These are phyloP conservation scores for Hypoxylon sp. DNA, from an alignment of 2,329 filamentous ascomycete genomes.

Conservation along the genomic window DNA sequence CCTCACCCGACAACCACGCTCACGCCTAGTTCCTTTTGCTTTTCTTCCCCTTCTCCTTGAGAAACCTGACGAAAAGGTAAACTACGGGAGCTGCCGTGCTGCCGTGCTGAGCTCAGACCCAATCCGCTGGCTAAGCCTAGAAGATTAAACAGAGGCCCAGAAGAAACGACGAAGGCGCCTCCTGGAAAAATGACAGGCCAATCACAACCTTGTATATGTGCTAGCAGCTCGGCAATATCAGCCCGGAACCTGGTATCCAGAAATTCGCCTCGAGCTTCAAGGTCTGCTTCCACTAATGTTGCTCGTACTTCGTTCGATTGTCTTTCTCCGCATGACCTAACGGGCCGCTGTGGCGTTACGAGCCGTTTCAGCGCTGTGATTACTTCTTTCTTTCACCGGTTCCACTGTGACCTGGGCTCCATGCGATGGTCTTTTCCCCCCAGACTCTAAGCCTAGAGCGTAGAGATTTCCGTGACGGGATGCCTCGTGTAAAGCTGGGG, in stretches of 20 bases:
- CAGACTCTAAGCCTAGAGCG: background rate
- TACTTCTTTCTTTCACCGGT: slow-evolving; percentile 1
- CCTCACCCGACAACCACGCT: background rate
- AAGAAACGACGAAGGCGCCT: background rate
- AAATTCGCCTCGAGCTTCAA: background rate
- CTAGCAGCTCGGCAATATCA: background rate
- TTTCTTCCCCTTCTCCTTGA: background rate
- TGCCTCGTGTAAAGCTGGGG: background rate
- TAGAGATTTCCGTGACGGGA: background rate
- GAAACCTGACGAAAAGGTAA: background rate
- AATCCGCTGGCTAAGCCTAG: background rate
- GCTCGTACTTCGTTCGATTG: background rate
- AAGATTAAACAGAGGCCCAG: background rate
- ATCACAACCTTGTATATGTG: background rate
- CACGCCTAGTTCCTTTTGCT: background rate
- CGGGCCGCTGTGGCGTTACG: background rate
- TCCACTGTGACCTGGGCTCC: background rate
- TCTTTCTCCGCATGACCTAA: background rate
- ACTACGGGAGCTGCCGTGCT: background rate
- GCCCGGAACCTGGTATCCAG: background rate
- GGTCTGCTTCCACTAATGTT: background rate
- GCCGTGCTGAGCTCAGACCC: background rate
- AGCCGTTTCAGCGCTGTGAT: slow-evolving; percentile 2
- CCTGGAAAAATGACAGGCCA: background rate
- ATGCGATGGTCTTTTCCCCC: background rate